A percentile compares a stretch with the other conserved stretches of the same genome.
Conservation (phyloP, 208 protist species). For the Crithidia acanthocephali region DNA sequence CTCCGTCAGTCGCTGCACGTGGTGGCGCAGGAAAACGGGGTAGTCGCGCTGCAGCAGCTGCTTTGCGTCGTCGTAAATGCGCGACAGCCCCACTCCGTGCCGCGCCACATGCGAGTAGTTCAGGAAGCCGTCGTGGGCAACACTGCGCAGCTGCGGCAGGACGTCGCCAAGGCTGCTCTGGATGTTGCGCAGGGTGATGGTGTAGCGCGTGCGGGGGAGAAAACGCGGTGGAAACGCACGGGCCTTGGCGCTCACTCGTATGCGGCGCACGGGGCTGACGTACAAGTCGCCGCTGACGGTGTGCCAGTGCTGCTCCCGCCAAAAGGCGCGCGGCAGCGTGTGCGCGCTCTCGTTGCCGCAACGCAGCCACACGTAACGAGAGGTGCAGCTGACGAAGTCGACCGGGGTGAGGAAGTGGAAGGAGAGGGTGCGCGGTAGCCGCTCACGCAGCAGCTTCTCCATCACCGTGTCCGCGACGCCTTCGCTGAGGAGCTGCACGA, state of each 20-base stretch:
- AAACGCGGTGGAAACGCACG: constrained; percentile 46
- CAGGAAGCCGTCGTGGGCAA: constrained; percentile 55
- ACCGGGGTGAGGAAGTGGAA: constrained; percentile 76
- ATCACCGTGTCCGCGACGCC: constrained; percentile 64
- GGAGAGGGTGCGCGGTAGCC: constrained; percentile 17
- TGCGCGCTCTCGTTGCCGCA: constrained; percentile 2
- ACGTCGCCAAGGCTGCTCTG: constrained; percentile 63
- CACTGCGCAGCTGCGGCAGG: constrained; percentile 57
- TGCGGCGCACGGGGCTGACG: constrained; percentile 35
- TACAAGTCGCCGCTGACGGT: constrained; percentile 38
- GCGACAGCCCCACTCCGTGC: constrained; percentile 62
- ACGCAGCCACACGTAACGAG: constrained; percentile 61
- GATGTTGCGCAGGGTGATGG: constrained; percentile 72
- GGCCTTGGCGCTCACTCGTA: constrained; percentile 22
- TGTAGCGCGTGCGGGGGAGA: constrained; percentile 69
- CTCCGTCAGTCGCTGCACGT: constrained; percentile 65
- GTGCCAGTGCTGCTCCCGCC: constrained; percentile 28
- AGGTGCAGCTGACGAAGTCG: constrained; percentile 65
- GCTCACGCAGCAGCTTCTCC: constrained; percentile 34
- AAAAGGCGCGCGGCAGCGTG: constrained; percentile 19
- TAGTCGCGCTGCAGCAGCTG: constrained; percentile 78
- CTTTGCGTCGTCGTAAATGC: constrained; percentile 62
- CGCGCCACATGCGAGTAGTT: constrained; percentile 85
- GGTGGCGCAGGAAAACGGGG: constrained; percentile 48
- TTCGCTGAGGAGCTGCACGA: constrained; percentile 66